Evolutionary conservation across 495 filamentous ascomycete genomes (phyloP).

Genomic region (Hypoxylon rickii): DNA sequence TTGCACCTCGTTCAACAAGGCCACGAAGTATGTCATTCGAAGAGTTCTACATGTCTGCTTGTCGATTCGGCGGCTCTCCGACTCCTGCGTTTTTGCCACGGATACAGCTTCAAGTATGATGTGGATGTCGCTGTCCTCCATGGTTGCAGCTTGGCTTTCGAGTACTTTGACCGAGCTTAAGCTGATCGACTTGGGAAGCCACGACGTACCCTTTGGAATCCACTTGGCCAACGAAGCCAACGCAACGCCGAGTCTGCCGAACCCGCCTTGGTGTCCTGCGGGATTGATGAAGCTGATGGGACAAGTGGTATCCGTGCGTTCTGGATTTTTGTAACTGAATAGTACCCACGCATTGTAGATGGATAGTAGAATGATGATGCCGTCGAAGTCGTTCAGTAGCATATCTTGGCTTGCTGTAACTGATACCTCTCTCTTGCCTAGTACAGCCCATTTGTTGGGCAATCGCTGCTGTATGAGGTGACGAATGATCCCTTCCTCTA

Average conservation of each 20-base stretch:
- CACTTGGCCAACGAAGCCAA: too few species aligned
- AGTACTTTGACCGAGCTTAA: neutral
- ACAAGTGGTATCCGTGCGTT: neutral
- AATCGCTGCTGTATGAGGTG: neutral
- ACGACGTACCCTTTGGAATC: neutral
- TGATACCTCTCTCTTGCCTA: neutral
- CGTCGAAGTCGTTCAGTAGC: neutral
- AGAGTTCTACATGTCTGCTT: conserved; percentile 6
- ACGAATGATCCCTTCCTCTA: neutral
- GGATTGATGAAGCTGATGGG: conserved; percentile 4
- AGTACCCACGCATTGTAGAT: conserved; percentile 2
- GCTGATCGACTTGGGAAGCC: conserved; percentile 9
- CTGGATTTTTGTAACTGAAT: conserved; percentile 8
- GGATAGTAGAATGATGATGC: conserved; percentile 6
- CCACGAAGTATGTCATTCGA: conserved; percentile 10
- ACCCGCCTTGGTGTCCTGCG: neutral
- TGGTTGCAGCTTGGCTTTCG: neutral
- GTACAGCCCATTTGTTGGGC: conserved; percentile 1
- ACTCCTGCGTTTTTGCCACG: conserved; percentile 18
- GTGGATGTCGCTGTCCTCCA: conserved; percentile 7
- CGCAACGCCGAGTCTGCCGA: too few species aligned
- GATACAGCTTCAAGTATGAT: conserved; percentile 12
- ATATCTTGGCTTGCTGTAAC: neutral
- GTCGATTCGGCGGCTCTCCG: neutral
- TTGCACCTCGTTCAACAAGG: conserved; percentile 15